Percentiles rank a stretch among this genome's conserved stretches.
Evolutionary conservation across 805 yeast genomes (phyloP).

Genomic region (Millerozyma miso): DNA sequence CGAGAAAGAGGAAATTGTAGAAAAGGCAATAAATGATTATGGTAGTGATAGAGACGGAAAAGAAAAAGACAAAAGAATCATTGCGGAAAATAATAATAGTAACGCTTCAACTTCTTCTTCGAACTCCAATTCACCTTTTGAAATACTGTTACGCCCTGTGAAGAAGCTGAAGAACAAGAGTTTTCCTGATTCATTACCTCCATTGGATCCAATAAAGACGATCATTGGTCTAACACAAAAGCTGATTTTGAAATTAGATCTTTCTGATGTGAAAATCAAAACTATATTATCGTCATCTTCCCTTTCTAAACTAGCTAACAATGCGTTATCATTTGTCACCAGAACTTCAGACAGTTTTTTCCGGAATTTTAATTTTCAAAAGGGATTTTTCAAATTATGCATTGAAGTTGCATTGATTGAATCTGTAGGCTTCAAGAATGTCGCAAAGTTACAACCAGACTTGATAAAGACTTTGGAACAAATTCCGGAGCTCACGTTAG

Average conservation of each 20-base stretch:
- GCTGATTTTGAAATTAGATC: constrained; percentile 28
- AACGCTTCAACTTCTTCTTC: neutral
- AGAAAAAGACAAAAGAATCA: neutral
- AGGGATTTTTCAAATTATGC: constrained; percentile 26
- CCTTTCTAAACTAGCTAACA: constrained; percentile 24
- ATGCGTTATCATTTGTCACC: constrained; percentile 22
- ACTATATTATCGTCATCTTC: constrained; percentile 29
- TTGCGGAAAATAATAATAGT: neutral
- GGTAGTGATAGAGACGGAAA: neutral
- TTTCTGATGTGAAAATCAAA: constrained; percentile 35
- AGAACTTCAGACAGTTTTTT: constrained; percentile 23
- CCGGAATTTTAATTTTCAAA: constrained; percentile 13
- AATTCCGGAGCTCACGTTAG: constrained; percentile 28
- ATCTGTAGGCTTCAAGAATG: constrained; percentile 29
- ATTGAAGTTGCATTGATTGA: constrained; percentile 33
- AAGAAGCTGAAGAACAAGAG: constrained; percentile 13
- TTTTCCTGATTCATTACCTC: constrained; percentile 26
- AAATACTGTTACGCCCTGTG: constrained; percentile 4
- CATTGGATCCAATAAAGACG: constrained; percentile 29
- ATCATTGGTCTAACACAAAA: constrained; percentile 34
- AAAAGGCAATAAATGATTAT: neutral
- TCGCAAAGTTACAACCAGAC: constrained; percentile 20
- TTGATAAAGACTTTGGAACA: constrained; percentile 24
- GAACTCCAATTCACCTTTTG: neutral
- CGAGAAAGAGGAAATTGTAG: constrained; percentile 2